These are phyloP conservation scores for Puccinellia tenuiflora DNA, from an alignment of 176 grass and related monocot species.

Conservation along the genomic window DNA sequence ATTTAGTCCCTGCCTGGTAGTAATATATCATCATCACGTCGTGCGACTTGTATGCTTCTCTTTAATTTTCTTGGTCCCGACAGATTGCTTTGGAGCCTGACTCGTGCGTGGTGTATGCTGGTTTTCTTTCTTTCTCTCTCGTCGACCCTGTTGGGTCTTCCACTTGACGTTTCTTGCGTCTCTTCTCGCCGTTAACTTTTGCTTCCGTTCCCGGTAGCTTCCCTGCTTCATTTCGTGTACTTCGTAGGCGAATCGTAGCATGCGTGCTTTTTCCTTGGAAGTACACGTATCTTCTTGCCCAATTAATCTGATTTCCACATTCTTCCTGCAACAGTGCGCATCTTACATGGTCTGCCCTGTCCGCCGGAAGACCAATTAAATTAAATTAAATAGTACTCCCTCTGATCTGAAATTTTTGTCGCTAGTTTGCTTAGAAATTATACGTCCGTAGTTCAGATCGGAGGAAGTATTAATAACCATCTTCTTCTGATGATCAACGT, in stretches of 20 bases:
- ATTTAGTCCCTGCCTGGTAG: no score
- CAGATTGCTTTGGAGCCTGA: background rate
- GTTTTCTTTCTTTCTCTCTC: constrained; percentile 23
- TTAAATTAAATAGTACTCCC: no score
- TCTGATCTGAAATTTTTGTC: no score
- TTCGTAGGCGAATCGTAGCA: no score
- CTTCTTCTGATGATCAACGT: no score
- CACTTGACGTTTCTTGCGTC: background rate
- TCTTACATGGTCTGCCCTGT: background rate
- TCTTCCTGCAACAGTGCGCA: background rate
- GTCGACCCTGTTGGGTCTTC: background rate
- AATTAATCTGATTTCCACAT: background rate
- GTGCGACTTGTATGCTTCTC: no score
- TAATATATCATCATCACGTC: no score
- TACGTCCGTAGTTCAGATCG: no score
- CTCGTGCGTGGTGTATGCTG: background rate
- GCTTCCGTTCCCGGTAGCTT: background rate
- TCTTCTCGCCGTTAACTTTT: background rate
- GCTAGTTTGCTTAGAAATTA: no score
- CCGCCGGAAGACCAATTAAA: background rate
- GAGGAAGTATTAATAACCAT: background rate
- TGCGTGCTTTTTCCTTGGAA: background rate
- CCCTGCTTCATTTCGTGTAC: background rate
- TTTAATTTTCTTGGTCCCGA: background rate
- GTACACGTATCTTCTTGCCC: background rate